Evolutionary conservation across 345 rosid genomes (phyloP).

Genomic region (Firmiana major): DNA sequence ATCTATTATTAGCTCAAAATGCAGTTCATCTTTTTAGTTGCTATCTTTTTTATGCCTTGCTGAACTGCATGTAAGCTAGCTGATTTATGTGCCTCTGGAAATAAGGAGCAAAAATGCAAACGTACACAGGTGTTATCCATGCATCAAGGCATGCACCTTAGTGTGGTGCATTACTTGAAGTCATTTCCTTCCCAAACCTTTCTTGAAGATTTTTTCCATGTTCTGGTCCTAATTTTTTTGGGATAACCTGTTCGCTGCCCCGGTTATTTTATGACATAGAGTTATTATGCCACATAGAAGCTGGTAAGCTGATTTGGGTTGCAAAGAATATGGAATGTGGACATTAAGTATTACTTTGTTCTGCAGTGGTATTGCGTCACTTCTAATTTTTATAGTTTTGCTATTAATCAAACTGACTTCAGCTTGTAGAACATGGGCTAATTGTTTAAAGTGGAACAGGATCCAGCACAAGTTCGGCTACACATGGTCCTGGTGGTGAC

Average conservation of each 20-base stretch:
- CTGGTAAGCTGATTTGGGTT: not conserved
- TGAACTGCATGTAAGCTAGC: not conserved
- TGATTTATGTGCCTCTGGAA: not conserved
- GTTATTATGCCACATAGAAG: not conserved
- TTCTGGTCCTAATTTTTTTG: not conserved
- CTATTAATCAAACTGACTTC: not conserved
- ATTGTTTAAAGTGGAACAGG: constrained; percentile 35
- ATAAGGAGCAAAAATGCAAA: not conserved
- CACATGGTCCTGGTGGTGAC: constrained; percentile 46
- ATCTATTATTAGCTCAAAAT: not conserved
- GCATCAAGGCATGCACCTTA: not conserved
- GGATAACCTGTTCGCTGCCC: not conserved
- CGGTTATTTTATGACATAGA: not conserved
- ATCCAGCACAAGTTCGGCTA: constrained; percentile 37
- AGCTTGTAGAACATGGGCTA: constrained; percentile 1
- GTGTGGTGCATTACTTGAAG: not conserved
- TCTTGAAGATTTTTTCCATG: not conserved
- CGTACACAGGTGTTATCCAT: not conserved
- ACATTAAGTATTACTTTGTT: not conserved
- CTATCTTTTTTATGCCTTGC: not conserved
- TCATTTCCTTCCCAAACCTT: not conserved
- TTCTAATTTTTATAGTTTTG: not conserved
- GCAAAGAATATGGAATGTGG: not conserved
- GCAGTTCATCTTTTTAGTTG: not conserved
- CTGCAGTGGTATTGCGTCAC: not conserved